A percentile compares a stretch with the other conserved stretches of the same genome.
These are phyloP conservation scores for Solanum dulcamara DNA, from an alignment of 257 asterid genomes.

Conservation along the genomic window DNA sequence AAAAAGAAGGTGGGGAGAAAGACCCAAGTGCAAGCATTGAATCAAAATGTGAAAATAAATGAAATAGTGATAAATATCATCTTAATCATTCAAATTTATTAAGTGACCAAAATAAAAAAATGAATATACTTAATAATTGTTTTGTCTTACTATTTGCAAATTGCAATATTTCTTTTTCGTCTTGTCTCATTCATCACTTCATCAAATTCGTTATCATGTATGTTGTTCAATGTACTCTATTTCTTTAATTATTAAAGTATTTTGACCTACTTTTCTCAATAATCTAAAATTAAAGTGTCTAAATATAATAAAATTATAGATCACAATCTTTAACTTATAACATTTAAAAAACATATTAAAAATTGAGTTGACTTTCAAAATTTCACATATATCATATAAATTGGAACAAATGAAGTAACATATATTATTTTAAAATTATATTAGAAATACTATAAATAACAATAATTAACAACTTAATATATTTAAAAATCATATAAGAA, in stretches of 20 bases:
- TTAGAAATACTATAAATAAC: no score
- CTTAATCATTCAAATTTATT: neutral
- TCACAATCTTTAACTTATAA: no score
- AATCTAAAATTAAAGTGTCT: neutral
- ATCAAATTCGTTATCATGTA: neutral
- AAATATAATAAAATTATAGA: no score
- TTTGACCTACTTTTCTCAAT: neutral
- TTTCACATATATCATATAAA: no score
- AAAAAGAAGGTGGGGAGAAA: no score
- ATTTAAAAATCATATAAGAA: no score
- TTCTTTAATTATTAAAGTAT: neutral
- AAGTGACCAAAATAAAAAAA: neutral
- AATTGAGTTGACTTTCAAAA: no score
- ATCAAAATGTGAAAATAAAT: neutral
- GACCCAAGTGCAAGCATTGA: no score
- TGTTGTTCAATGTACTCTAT: neutral
- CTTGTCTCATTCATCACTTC: neutral
- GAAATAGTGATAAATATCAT: neutral
- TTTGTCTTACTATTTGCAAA: neutral
- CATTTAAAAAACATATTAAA: no score
- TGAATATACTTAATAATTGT: neutral
- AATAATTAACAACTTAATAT: no score
- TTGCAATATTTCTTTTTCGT: neutral
- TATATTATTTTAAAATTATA: no score
- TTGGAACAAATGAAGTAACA: no score